Evolutionary conservation across 257 asterid species (phyloP), one percentile per base, ranked within the genome.

Genomic region (Striga asiatica): DNA sequence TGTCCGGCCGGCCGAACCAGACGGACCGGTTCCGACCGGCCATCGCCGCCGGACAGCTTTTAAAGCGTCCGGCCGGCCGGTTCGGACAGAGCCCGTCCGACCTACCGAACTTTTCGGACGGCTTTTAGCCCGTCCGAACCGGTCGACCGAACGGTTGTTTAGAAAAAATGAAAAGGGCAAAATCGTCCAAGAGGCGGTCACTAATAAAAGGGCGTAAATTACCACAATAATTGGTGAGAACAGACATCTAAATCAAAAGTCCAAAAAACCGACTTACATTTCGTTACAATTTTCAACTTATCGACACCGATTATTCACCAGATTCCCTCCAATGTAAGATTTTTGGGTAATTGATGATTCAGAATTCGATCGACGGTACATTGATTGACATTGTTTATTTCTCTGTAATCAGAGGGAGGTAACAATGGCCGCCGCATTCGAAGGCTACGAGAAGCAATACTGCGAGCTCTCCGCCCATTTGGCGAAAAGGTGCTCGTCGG

Each of bases 391-490:
- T n/a, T n/a, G n/a, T 27, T 39, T 32, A 20, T 27, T 39, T 14
- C 24, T 8, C 12, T 24, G 67, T 24, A 38, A 47, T 45, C 42
- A 56, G 69, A 50, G 50, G 29, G 21, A 29, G 67, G 69, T 9
- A 28, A 72, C 54, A 69, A 78, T 81, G 89, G 69, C 81, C 60
- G 68, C 73, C 22, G 68, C 43, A 13, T 81, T 78, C 17, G 89
- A 81, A 54, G 76, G 80, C 48, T 73, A 60, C 67, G 89, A 81
- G 23, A 69, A 76, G 54, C 85, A 71, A 55, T 81, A 78, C 66
- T 81, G 85, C 60, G 79, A 81, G 77, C 73, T 81, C 29, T 78
- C 85, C 9, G 76, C 79, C 58, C 61, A 51, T 62, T 57, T 74
- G 27, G 71, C 76, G 34, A 74, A 66, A 65, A 74, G 61, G 67